Conservation (phyloP, 2,329 filamentous ascomycete species). For the Penicillium crustosum region DNA sequence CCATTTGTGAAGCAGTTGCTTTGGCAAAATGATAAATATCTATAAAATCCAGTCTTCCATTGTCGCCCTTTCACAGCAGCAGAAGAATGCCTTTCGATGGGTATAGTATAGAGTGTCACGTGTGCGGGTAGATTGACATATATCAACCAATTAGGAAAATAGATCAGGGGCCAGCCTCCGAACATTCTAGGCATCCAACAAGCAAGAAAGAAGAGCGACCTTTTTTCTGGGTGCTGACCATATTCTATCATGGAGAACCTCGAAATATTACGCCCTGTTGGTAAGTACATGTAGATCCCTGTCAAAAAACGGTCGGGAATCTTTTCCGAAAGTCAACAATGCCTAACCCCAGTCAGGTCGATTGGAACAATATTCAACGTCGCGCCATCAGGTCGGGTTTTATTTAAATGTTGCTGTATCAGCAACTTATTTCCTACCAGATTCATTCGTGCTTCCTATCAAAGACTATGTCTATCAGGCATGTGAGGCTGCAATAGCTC, state of each 20-base stretch:
- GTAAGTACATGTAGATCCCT: conserved; percentile 25
- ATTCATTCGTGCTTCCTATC: conserved; percentile 23
- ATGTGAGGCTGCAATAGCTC: conserved; percentile 36
- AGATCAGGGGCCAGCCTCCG: background rate
- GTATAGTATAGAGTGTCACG: conserved; percentile 1
- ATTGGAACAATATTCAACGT: conserved; percentile 48
- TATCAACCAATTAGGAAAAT: background rate
- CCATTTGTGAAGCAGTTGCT: background rate
- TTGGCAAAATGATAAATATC: background rate
- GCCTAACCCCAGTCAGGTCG: conserved; percentile 34
- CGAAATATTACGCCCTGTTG: conserved; percentile 32
- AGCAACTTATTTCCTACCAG: conserved; percentile 39
- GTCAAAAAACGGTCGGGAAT: conserved; percentile 1
- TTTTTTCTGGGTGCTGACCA: background rate
- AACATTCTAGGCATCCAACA: background rate
- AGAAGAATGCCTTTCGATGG: background rate
- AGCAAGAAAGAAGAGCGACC: background rate
- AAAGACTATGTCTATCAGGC: conserved; percentile 41
- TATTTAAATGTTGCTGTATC: conserved; percentile 48
- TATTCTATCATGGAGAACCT: conserved; percentile 53
- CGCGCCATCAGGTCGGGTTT: conserved; percentile 44
- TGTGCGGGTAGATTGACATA: conserved; percentile 4
- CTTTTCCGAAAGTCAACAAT: background rate
- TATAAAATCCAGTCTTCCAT: no score
- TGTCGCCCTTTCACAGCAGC: no score